Base-by-base conservation (phyloP, 23 red algal genomes). In the Gracilaria caudata region DNA sequence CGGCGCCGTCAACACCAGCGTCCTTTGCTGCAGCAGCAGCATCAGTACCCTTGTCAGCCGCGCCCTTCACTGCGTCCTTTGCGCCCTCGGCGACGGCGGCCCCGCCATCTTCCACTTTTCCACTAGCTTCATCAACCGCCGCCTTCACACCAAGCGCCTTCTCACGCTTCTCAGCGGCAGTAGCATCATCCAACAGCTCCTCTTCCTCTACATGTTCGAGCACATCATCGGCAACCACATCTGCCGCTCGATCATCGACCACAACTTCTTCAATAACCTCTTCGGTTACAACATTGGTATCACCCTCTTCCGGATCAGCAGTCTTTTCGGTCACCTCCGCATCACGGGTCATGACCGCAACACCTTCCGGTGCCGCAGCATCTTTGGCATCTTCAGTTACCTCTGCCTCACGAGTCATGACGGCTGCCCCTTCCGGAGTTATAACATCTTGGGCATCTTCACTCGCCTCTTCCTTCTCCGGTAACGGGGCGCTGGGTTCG, bases 191-290 rank as follows among this genome's bases (percentile, higher is more conserved):
- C 63, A 86, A 49, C n/a, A 59, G 65, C 44, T 73, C 82, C 45
- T 86, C 82, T 56, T 86, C 82, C 14, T 86, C 82, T 3, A 86
- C 82, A 51, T 70, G 35, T 34, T 86, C 82, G 29, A 86, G 65
- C 11, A 86, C 65, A 73, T 86, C 82, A 46, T 86, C 82, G 14
- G 23, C 49, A 26, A 47, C 82, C 34, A 40, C 36, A 56, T 58
- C 45, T 16, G 51, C 49, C 14, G 41, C 79, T 23, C 57, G 25
- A 36, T 49, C 55, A 37, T 73, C 68, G 40, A 71, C 82, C 41
- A 73, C 82, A 20, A 86, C 82, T 57, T 86, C 82, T 3, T 86
- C 65, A n/a, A 73, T 51, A 28, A 86, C 82, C 23, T 86, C 82
- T 76, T 86, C 82, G 39, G 61, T 49, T 4, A 84, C 44, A 8